phyloP scores from a whole-genome alignment of 2,329 filamentous ascomycete genomes.

The Cadophora luteo-olivacea region DNA sequence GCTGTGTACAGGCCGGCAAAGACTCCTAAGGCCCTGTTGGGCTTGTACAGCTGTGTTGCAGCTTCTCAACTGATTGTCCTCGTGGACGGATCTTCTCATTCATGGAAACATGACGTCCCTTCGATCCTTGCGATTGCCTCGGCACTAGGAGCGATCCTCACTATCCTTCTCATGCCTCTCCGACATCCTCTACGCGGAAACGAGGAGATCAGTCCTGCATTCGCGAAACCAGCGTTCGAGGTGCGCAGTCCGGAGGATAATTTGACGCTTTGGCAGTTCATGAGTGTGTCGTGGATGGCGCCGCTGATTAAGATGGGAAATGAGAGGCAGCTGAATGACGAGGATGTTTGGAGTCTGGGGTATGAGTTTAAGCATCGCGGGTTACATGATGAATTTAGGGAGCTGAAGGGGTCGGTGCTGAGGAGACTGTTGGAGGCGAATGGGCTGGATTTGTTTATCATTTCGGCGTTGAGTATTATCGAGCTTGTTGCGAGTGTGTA shows the following conservation, averaged over 20 bases:
- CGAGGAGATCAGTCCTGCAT: slow-evolving; percentile 65
- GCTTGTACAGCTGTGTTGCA: slow-evolving; percentile 34
- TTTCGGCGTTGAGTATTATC: slow-evolving; percentile 61
- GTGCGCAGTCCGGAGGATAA: slow-evolving; percentile 83
- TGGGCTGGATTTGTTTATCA: slow-evolving; percentile 75
- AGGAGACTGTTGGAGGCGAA: slow-evolving; percentile 76
- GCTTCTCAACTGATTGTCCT: slow-evolving; percentile 37
- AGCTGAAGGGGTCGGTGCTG: slow-evolving; percentile 75
- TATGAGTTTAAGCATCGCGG: slow-evolving; percentile 82
- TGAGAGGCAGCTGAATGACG: slow-evolving; percentile 71
- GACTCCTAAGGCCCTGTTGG: slow-evolving; percentile 38
- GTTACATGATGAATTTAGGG: slow-evolving; percentile 76
- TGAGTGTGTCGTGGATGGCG: slow-evolving; percentile 83
- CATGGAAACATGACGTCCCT: slow-evolving; percentile 25
- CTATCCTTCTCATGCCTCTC: slow-evolving; percentile 73
- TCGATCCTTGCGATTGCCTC: slow-evolving; percentile 46
- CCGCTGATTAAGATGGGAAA: slow-evolving; percentile 73
- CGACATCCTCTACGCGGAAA: slow-evolving; percentile 62
- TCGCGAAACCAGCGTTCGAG: slow-evolving; percentile 58
- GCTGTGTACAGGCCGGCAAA: slow-evolving; percentile 35
- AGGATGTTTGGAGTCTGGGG: slow-evolving; percentile 82
- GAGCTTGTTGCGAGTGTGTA: slow-evolving; percentile 61
- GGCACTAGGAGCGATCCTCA: slow-evolving; percentile 54
- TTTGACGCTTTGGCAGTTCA: slow-evolving; percentile 80
- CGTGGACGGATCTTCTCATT: slow-evolving; percentile 43